Conservation (phyloP, 352 stramenopile genomes). For the Hyaloperonospora arabidopsidis region DNA sequence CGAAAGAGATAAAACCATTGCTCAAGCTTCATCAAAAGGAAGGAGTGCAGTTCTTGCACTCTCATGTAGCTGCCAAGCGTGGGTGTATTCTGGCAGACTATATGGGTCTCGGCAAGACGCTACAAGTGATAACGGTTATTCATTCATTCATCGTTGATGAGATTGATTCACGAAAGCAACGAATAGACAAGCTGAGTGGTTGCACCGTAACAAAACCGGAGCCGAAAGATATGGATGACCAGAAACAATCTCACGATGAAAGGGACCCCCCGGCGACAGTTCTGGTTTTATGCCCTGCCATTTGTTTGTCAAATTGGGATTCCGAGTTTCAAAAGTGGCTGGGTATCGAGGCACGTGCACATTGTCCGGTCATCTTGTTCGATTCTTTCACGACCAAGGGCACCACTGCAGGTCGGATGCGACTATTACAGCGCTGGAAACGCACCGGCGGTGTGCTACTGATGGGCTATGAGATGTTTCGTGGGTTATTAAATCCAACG, state of each 20-base stretch:
- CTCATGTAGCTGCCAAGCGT: conserved; percentile 39
- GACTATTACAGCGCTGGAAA: conserved; percentile 69
- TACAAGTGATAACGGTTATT: conserved; percentile 81
- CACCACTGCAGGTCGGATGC: conserved; percentile 39
- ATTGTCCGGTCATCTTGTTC: conserved; percentile 53
- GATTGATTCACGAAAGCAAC: conserved; percentile 15
- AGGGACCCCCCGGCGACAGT: conserved; percentile 32
- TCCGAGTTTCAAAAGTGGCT: conserved; percentile 97
- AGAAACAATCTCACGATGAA: conserved; percentile 2
- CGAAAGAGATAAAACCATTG: conserved; percentile 63
- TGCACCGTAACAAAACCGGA: not conserved
- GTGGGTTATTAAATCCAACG: conserved; percentile 70
- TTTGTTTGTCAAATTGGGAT: conserved; percentile 95
- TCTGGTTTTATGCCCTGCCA: conserved; percentile 93
- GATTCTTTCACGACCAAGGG: conserved; percentile 55
- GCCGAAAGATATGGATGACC: not conserved
- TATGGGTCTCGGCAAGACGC: conserved; percentile 86
- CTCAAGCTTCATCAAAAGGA: conserved; percentile 75
- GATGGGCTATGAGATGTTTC: conserved; percentile 88
- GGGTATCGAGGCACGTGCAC: conserved; percentile 37
- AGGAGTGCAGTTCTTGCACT: conserved; percentile 63
- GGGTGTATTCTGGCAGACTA: conserved; percentile 87
- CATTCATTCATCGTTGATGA: conserved; percentile 72
- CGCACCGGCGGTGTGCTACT: conserved; percentile 65
- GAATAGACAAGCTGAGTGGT: not conserved